Percentiles rank a stretch among this genome's conserved stretches.
Evolutionary conservation across 176 grass and related monocot genomes (phyloP).

Genomic region (Rhynchospora tenuis): DNA sequence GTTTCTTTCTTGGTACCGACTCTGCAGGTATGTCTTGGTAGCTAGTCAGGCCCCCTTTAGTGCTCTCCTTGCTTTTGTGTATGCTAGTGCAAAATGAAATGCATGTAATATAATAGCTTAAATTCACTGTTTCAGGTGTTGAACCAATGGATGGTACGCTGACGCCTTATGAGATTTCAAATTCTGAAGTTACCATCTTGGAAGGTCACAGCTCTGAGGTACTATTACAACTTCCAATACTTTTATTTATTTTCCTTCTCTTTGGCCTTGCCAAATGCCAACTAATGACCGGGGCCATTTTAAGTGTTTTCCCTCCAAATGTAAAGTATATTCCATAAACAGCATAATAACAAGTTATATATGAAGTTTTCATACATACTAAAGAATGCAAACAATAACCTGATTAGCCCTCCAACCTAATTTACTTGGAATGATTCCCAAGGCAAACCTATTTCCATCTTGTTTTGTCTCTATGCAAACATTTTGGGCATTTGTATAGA

Average conservation of each 20-base stretch:
- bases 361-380: not conserved
- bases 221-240: not conserved
- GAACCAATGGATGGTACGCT: conserved; percentile 63
- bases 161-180: conserved; percentile 63
- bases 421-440: not conserved
- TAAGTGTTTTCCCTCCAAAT: not conserved
- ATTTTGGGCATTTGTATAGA: not conserved
- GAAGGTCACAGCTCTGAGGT: conserved; percentile 98
- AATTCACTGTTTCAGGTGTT: conserved; percentile 35
- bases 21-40: conserved; percentile 17
- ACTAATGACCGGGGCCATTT: not conserved
- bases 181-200: conserved; percentile 76
- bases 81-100: conserved; percentile 18
- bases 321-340: not conserved
- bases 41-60: conserved; percentile 6
- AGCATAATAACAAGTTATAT: not conserved
- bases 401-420: not conserved
- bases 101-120: conserved; percentile 9
- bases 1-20: conserved; percentile 13
- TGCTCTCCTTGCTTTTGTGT: conserved; percentile 7
- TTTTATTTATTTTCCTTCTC: not conserved
- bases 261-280: not conserved
- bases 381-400: not conserved
- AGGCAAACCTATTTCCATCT: not conserved
- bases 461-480: not conserved